Conservation (phyloP, 75 land plant species). For the Adiantum capillusveneris region DNA sequence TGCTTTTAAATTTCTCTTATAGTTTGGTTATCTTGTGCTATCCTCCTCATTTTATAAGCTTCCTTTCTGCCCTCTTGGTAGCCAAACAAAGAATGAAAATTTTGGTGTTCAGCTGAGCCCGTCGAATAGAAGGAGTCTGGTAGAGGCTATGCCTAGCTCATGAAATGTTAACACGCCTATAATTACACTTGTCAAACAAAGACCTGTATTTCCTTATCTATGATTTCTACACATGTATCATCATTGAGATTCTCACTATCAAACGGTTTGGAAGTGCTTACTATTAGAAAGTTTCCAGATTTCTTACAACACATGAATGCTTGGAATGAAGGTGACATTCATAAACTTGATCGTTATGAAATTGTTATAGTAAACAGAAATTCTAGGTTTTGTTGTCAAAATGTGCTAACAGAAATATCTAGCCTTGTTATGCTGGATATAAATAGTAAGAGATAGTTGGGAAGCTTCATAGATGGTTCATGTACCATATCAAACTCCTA, state of each 20-base stretch:
- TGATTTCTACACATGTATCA: constrained; percentile 17
- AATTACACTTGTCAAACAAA: not conserved
- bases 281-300: constrained; percentile 13
- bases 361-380: not conserved
- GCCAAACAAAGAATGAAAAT: not conserved
- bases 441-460: not conserved
- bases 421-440: constrained; percentile 1
- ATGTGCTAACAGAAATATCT: not conserved
- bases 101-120: not conserved
- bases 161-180: not conserved
- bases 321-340: not conserved
- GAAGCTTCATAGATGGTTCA: not conserved
- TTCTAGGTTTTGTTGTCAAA: not conserved
- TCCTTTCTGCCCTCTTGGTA: not conserved
- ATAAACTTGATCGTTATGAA: not conserved
- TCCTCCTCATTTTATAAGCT: constrained; percentile 7
- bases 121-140: too few relatives aligned
- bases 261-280: constrained; percentile 30
- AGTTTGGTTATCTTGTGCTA: not conserved
- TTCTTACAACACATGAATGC: constrained; percentile 13
- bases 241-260: not conserved
- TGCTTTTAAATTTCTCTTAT: not conserved
- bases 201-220: constrained; percentile 10
- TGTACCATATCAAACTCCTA: not conserved
- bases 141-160: not conserved